Conservation (phyloP, 345 rosid species). For the Rubroshorea leprosula region DNA sequence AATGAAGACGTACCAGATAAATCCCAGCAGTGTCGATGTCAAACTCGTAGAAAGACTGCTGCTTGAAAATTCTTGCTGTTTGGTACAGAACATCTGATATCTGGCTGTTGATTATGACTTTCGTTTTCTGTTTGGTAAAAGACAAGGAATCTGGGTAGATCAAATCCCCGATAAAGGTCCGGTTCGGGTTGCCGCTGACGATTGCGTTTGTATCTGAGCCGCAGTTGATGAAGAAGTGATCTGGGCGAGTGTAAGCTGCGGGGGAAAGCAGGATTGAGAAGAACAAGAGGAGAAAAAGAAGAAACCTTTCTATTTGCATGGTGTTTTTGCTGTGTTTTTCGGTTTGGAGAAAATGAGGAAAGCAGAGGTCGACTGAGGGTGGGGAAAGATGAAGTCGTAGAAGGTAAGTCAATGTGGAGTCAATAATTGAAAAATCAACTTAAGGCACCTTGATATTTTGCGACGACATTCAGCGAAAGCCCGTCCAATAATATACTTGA, state of each 20-base stretch:
- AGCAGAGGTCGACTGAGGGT: no score
- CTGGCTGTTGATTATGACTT: slow-evolving; percentile 3
- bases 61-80: slow-evolving; percentile 43
- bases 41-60: slow-evolving; percentile 29
- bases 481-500: no score
- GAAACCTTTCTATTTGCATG: neutral
- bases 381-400: no score
- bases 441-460: no score
- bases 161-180: slow-evolving; percentile 42
- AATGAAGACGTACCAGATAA: slow-evolving; percentile 43
- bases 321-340: no score
- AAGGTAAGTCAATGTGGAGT: no score
- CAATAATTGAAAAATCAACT: no score
- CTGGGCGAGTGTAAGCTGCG: slow-evolving; percentile 27
- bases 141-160: slow-evolving; percentile 16
- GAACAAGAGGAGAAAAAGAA: slow-evolving; percentile 15
- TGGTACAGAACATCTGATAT: slow-evolving; percentile 22
- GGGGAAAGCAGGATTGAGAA: slow-evolving; percentile 5
- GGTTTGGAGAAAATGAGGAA: slow-evolving; percentile 34
- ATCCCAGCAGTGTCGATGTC: slow-evolving; percentile 18
- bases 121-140: slow-evolving; percentile 12
- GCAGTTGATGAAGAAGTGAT: slow-evolving; percentile 46
- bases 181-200: neutral
- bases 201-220: slow-evolving; percentile 27
- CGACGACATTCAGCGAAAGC: no score